Evolutionary conservation across 352 stramenopile genomes (phyloP), one percentile per base, ranked within the genome.

Genomic region (Phytopythium oedochilum): DNA sequence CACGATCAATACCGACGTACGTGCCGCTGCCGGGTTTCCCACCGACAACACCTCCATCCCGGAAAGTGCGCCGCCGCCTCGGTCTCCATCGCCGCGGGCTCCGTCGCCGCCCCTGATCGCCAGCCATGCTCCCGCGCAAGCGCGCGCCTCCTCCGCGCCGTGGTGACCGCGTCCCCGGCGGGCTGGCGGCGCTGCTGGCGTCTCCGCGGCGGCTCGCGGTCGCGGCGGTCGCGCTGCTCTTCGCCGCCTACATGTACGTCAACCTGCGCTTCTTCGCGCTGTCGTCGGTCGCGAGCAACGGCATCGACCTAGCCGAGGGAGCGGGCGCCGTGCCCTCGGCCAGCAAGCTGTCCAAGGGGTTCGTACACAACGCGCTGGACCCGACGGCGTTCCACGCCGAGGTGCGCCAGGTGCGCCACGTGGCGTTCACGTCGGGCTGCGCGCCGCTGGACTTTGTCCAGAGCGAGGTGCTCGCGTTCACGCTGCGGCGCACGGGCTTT

Each of bases 351-450:
- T 26, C 42, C 23, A 22, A 54, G 31, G 50, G 23, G 6, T 5
- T 47, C 17, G 17, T 49, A 25, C 25, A 38, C 10, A 9, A 40
- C 35, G 34, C 43, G 22, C 63, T 62, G 28, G 66, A 75, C 31
- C 54, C 52, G 54, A 36, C 70, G 59, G 55, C 55, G 61, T 50
- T 28, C 60, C 28, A 68, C 14, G 57, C 69, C 35, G 65, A 82
- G n/a, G 73, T 71, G n/a, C 75, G 80, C 26, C 61, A 76, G 12
- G 72, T 87, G 14, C 60, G 73, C 52, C 80, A 91, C 55, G 28
- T 94, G 20, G 75, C 79, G 25, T 94, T 92, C 68, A 90, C 82
- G 52, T 91, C 84, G 14, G 76, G 73, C 8, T 94, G 84, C 62
- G 59, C 68, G 17, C 61, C 81, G 34, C 42, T 75, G 7, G 82